Conservation (phyloP, 2,329 filamentous ascomycete species). For the Monosporascus sp. region DNA sequence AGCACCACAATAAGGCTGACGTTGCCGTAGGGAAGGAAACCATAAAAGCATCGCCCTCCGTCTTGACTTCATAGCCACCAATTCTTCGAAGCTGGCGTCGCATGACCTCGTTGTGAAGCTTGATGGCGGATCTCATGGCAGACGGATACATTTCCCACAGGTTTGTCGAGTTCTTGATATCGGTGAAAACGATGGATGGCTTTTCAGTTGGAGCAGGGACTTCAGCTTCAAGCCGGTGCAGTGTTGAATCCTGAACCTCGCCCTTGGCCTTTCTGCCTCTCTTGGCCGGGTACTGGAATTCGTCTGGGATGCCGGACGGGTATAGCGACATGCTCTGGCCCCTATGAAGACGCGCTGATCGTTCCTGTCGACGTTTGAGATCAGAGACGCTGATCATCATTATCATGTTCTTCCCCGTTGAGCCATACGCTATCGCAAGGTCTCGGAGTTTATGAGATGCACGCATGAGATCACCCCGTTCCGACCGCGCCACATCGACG, state of each 20-base stretch:
- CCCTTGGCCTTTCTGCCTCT: slow-evolving; percentile 59
- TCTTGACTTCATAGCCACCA: slow-evolving; percentile 98
- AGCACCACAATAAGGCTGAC: slow-evolving; percentile 91
- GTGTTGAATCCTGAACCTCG: slow-evolving; percentile 74
- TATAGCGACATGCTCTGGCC: slow-evolving; percentile 84
- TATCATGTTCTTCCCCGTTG: slow-evolving; percentile 94
- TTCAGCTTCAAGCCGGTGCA: slow-evolving; percentile 82
- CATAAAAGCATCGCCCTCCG: slow-evolving; percentile 99
- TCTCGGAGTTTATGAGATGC: slow-evolving; percentile 93
- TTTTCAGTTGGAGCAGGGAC: slow-evolving; percentile 88
- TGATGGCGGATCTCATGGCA: slow-evolving; percentile 95
- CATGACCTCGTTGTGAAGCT: slow-evolving; percentile 96
- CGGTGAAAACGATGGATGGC: slow-evolving; percentile 91
- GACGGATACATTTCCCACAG: slow-evolving; percentile 94
- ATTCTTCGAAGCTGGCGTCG: slow-evolving; percentile 87
- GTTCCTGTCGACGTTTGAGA: slow-evolving; percentile 74
- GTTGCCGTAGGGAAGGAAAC: slow-evolving; percentile 96
- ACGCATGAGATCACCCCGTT: slow-evolving; percentile 86
- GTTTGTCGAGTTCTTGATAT: slow-evolving; percentile 97
- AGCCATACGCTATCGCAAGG: slow-evolving; percentile 90
- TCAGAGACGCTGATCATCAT: slow-evolving; percentile 96
- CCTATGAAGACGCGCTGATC: slow-evolving; percentile 60
- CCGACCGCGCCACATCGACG: slow-evolving; percentile 83
- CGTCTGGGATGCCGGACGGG: slow-evolving; percentile 67
- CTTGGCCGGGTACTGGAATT: slow-evolving; percentile 58